Evolutionary conservation across 2,329 filamentous ascomycete species (phyloP), one percentile per base, ranked within the genome.

Genomic region (Zasmidium angulare): DNA sequence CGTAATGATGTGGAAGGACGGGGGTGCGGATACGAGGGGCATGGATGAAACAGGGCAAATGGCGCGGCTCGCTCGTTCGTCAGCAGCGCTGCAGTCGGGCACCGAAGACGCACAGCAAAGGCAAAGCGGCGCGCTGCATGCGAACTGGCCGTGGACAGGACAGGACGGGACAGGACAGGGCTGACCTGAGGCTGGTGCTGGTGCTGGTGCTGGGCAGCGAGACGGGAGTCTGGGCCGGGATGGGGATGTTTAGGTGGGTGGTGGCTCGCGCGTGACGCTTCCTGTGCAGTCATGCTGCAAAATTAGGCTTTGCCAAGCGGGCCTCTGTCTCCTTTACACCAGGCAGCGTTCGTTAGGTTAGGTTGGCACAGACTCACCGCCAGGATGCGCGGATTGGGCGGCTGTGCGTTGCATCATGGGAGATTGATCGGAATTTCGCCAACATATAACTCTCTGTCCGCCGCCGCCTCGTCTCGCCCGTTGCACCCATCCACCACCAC

Each of bases 321-420:
- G 22, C 19, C 23, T 53, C 54, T 49, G 36, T 47, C 55, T 56
- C 55, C 61, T 54, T 61, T 60, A 22, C 36, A 52, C 50, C 59
- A 63, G 61, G 61, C 61, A 63, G 61, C 61, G 40, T 46, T 59
- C 53, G 47, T 56, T 56, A 58, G n/a, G n/a, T n/a, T n/a, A n/a
- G n/a, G n/a, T n/a, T n/a, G n/a, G 60, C 60, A 62, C 60, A 56
- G 60, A 57, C 61, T 52, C 61, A 60, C 61, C 60, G 59, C 60
- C 56, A 61, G 55, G 55, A 58, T 58, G 43, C 31, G 53, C 31
- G 53, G 36, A 43, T 43, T 43, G 36, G 36, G 36, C 49, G 61
- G 59, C 49, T 59, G 61, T 54, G 50, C 59, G 48, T 46, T 68
- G 64, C 65, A 63, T 68, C 64, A 68, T 59, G 62, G 62, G 62